Base-by-base conservation (phyloP, 2,329 filamentous ascomycete species). In the Stromatinia cepivora region DNA sequence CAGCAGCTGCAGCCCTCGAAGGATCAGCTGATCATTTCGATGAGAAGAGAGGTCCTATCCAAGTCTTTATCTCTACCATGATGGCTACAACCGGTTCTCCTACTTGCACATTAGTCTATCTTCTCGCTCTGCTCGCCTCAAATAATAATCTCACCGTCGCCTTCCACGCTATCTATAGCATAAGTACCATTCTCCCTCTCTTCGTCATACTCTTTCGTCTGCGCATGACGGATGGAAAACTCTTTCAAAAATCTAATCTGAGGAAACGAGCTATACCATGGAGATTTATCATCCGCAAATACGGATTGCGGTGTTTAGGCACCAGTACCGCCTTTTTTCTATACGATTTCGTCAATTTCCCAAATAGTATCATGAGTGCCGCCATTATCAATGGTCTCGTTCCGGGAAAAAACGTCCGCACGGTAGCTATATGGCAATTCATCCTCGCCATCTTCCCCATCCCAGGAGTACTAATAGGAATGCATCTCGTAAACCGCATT, bases 281-380 rank as follows among this genome's bases (percentile, higher is more conserved):
- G 56, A 0, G 3, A 0, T 61, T 52, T 4, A 46, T 48, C 1
- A 2, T 67, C 7, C 66, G 66, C 42, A 22, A 2, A 5, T 67
- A 61, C 11, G 56, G 56, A 0, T 1, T 39, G 0, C 45, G 66
- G 0, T 71, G 79, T 2, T 67, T 77, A 7, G 78, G 77, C 3
- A 80, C 77, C 3, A 79, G 78, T 2, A 61, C 76, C 4, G 78
- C 78, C 0, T 80, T 79, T 68, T 79, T 79, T 58, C 71, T 80
- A 0, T 80, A 80, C 67, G 79, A 80, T 56, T 80, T 80, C 34
- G 77, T 80, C 70, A 80, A 79, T 58, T 80, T 80, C 56, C 78
- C 78, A 0, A 80, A 80, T 52, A 77, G 75, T 36, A 79, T 80
- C 71, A 79, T 80, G 77, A 78, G 75, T 3, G 76, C 78, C 42